Evolutionary conservation across 495 filamentous ascomycete genomes (phyloP).

Genomic region (Alectoria sarmentosa): DNA sequence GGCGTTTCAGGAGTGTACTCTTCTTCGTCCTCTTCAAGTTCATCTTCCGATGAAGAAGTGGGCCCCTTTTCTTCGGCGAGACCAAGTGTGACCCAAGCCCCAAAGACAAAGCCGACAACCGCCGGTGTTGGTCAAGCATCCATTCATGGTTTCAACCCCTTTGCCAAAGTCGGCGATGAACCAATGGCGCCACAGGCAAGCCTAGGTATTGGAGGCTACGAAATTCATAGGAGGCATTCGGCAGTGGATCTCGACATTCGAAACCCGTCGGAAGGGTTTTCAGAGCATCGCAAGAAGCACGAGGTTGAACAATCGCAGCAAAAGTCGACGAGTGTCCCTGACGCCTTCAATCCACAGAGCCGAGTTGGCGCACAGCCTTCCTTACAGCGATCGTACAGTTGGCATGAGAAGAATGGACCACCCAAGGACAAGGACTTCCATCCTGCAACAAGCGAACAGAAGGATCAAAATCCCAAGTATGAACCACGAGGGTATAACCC

Average conservation of each 20-base stretch:
- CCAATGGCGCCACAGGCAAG: constrained; percentile 20
- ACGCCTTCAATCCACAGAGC: background rate
- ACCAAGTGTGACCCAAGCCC: constrained; percentile 10
- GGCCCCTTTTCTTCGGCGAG: constrained; percentile 6
- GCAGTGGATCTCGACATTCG: constrained; percentile 19
- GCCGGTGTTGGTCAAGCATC: constrained; percentile 15
- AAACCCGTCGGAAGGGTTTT: constrained; percentile 23
- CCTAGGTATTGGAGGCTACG: constrained; percentile 14
- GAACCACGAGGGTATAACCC: constrained; percentile 27
- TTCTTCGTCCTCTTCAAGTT: constrained; percentile 25
- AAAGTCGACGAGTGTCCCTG: constrained; percentile 4
- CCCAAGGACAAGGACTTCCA: constrained; percentile 12
- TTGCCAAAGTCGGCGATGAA: constrained; percentile 16
- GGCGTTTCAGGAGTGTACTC: constrained; percentile 17
- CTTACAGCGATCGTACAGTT: constrained; percentile 22
- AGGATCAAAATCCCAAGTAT: constrained; percentile 24
- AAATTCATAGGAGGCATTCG: constrained; percentile 20
- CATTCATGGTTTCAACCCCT: constrained; percentile 21
- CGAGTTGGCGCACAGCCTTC: constrained; percentile 13
- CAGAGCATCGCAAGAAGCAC: constrained; percentile 18
- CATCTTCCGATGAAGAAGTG: constrained; percentile 23
- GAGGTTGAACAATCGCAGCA: constrained; percentile 17
- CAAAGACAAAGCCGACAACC: constrained; percentile 15
- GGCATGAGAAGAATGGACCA: constrained; percentile 22
- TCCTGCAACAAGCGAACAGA: constrained; percentile 9